Conservation (phyloP, 768 basidiomycete genomes). For the Mrakia gelida region DNA sequence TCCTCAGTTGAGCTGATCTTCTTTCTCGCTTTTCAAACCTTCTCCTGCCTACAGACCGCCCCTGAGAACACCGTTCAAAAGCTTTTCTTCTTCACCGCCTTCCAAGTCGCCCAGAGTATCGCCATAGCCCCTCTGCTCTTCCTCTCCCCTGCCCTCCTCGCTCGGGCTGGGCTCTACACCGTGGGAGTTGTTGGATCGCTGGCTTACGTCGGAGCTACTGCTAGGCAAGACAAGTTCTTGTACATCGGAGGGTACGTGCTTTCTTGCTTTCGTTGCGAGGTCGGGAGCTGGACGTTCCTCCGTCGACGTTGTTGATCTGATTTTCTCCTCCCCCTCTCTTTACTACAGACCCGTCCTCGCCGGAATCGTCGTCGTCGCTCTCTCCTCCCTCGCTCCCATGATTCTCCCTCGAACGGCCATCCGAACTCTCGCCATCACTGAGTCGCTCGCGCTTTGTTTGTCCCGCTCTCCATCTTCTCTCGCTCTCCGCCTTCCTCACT, state of each 20-base stretch:
- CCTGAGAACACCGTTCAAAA: constrained; percentile 10
- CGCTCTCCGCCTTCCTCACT: constrained; percentile 62
- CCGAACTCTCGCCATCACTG: constrained; percentile 68
- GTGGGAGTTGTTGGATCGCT: constrained; percentile 75
- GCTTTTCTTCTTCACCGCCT: constrained; percentile 48
- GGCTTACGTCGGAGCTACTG: constrained; percentile 83
- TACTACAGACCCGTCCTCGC: constrained; percentile 63
- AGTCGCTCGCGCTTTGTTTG: constrained; percentile 63
- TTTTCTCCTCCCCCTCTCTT: background rate
- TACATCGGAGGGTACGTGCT: constrained; percentile 61
- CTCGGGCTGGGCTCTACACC: constrained; percentile 78
- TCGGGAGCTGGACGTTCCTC: too few species aligned
- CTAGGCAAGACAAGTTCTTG: constrained; percentile 77
- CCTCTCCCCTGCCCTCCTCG: constrained; percentile 74
- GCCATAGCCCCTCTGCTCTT: constrained; percentile 86
- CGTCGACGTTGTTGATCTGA: background rate
- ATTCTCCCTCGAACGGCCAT: constrained; percentile 71
- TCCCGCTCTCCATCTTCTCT: constrained; percentile 69
- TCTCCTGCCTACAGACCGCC: background rate
- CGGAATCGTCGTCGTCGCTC: constrained; percentile 80
- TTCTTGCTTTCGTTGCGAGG: background rate
- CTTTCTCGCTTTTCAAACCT: constrained; percentile 48
- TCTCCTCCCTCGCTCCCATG: constrained; percentile 83
- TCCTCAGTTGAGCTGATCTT: background rate
- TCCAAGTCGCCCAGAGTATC: constrained; percentile 80